Evolutionary conservation across 331 rosid species (phyloP).

Genomic region (Quercus phellos): DNA sequence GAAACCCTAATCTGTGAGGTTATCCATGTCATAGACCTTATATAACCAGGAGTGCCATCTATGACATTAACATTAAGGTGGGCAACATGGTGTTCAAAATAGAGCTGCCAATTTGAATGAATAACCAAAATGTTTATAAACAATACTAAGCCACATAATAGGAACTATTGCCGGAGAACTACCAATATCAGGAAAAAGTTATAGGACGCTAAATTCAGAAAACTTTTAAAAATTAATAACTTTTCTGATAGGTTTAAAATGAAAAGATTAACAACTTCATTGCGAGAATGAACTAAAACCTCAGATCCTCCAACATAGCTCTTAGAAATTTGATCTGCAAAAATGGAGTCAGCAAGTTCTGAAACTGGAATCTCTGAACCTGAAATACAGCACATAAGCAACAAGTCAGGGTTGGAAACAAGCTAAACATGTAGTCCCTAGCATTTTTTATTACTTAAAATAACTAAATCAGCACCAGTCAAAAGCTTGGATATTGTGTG

Average conservation of each 20-base stretch:
- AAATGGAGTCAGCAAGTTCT: conserved; percentile 64
- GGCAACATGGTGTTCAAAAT: neutral
- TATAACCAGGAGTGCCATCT: neutral
- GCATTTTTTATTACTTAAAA: neutral
- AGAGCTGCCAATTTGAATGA: neutral
- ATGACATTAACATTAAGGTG: neutral
- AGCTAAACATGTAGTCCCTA: conserved; percentile 7
- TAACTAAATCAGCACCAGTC: neutral
- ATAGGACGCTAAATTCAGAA: neutral
- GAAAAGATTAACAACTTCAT: neutral
- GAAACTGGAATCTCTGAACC: conserved; percentile 65
- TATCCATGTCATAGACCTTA: neutral
- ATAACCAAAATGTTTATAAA: neutral
- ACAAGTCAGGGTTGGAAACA: conserved; percentile 13
- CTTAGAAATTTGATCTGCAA: conserved; percentile 53
- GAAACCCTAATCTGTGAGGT: neutral
- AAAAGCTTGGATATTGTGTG: neutral
- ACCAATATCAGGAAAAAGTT: neutral
- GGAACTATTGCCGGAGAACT: neutral
- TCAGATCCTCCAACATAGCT: conserved; percentile 36
- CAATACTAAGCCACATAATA: neutral
- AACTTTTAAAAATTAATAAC: neutral
- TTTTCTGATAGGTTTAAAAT: neutral
- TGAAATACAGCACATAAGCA: conserved; percentile 34
- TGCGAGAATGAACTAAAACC: conserved; percentile 37